Evolutionary conservation across 2,329 filamentous ascomycete species (phyloP), one percentile per base, ranked within the genome.

Genomic region (Chalara sp.): DNA sequence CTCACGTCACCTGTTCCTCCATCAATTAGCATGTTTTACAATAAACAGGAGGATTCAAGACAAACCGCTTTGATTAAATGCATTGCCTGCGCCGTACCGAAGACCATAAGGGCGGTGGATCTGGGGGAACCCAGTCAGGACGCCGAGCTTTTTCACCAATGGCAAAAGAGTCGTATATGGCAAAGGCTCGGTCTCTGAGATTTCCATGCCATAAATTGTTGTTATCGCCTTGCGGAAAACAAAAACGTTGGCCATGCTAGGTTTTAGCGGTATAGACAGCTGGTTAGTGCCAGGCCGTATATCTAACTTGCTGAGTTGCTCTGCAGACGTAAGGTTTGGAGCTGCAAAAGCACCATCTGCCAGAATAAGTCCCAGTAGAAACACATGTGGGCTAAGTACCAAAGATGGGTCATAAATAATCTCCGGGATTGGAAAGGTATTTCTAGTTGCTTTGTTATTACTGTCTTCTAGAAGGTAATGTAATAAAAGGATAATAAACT

Each of bases 331-430:
- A 29, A 66, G 56, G 49, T 45, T 61, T 6, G 46, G 51, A 10
- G 60, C 60, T 5, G 49, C 13, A 47, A 65, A 66, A 1, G 57
- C 59, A 45, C 52, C 46, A 48, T 65, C 49, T 28, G 54, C 48
- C 53, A 66, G 63, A 35, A 63, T 52, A 41, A 65, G 62, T 28
- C 62, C 59, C 8, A 69, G 51, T 33, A 70, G 59, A 47, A 63
- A 65, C 12, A 66, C 48, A 54, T 71, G 56, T 5, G 57, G 61
- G 53, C 63, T 71, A 28, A 71, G 62, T 6, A 68, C 56, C 11
- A 72, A 57, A 6, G 58, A 68, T 2, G 51, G 60, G 53, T 68
- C 53, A 59, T 65, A 69, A 41, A 72, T 63, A 41, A 65, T 66
- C 54, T 70, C 58, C 6, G 62, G 64, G 31, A 71, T 53, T 2